Percentiles rank a stretch among this genome's conserved stretches.
These are phyloP conservation scores for Babesia bigemina DNA, from an alignment of 169 alveolate genomes.

Conservation along the genomic window DNA sequence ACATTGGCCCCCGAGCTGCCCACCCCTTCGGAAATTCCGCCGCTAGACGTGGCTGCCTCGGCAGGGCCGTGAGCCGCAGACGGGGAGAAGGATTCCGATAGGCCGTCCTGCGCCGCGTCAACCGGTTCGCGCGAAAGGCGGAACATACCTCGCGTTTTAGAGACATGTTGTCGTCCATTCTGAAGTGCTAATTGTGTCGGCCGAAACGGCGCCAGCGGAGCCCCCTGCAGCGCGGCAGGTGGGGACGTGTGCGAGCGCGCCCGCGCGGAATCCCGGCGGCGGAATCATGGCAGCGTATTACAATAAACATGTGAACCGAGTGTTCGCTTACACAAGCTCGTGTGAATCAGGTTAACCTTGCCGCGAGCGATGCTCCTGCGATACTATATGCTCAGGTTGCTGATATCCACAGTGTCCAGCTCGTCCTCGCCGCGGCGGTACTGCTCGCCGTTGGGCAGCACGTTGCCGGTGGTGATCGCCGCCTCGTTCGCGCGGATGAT, in stretches of 20 bases:
- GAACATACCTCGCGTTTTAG: constrained; percentile 16
- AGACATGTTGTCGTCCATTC: neutral
- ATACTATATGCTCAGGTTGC: constrained; percentile 34
- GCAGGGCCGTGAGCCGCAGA: constrained; percentile 1
- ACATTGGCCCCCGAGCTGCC: neutral
- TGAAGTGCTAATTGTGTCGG: neutral
- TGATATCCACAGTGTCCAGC: constrained; percentile 24
- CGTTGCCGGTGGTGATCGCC: constrained; percentile 50
- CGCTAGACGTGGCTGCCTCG: neutral
- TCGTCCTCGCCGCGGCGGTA: constrained; percentile 27
- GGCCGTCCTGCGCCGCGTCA: constrained; percentile 15
- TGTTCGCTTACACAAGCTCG: too few relatives aligned
- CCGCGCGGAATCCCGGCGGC: too few relatives aligned
- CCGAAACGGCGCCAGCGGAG: too few relatives aligned
- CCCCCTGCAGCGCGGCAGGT: too few relatives aligned
- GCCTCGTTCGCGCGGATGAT: constrained; percentile 54
- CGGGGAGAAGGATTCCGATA: constrained; percentile 4
- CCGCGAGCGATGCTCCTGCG: neutral
- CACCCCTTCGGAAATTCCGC: neutral
- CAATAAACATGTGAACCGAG: too few relatives aligned
- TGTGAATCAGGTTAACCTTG: too few relatives aligned
- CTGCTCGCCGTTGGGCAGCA: constrained; percentile 48
- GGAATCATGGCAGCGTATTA: too few relatives aligned
- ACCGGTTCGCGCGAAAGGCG: neutral
- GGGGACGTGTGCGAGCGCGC: too few relatives aligned